Evolutionary conservation across 441 rosid species (phyloP), one percentile per base, ranked within the genome.

Genomic region (Gossypium lobatum): DNA sequence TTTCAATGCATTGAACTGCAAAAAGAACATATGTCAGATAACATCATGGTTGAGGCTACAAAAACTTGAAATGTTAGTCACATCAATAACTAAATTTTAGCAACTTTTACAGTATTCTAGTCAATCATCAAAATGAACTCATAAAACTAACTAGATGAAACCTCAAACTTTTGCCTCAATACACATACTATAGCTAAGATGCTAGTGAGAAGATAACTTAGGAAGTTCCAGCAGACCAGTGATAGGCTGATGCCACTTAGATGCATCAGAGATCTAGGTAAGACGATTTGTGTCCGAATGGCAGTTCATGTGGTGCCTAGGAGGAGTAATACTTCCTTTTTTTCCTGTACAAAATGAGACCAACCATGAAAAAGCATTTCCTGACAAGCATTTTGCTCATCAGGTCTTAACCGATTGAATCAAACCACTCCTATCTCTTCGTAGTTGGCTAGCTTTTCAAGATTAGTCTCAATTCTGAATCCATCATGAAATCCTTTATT

Each of bases 1-100:
- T 85, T 92, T 92, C 85, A 96, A 83, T 58, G 85, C 80, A 71
- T 89, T 87, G 64, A 96, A 93, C 97, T 93, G 91, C 71, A 80
- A 77, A 14, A 62, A 34, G 5, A 67, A 65, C 16, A 18, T 23
- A 0, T 48, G 18, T 21, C 48, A 45, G n/a, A 4, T 8, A 48
- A 48, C 58, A 52, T 20, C 45, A 52, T 28, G 61, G 60, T 28
- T 52, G 72, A 53, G 62, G 28, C 28, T 52, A 53, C 14, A 31
- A 17, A 50, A 69, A 28, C 72, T 52, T 28, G 39, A 52, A 28
- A 53, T 28, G 61, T 1, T 1, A 45, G 10, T 69, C 62, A 70
- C 50, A 50, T 37, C 21, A n/a, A 48, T 25, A 14, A 17, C 39
- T 48, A 67, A 67, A 23, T 48, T 67, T 48, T 25, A 48, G 71